These are phyloP conservation scores for Cytospora paraplurivora DNA, from an alignment of 2,329 filamentous ascomycete genomes.

Conservation along the genomic window DNA sequence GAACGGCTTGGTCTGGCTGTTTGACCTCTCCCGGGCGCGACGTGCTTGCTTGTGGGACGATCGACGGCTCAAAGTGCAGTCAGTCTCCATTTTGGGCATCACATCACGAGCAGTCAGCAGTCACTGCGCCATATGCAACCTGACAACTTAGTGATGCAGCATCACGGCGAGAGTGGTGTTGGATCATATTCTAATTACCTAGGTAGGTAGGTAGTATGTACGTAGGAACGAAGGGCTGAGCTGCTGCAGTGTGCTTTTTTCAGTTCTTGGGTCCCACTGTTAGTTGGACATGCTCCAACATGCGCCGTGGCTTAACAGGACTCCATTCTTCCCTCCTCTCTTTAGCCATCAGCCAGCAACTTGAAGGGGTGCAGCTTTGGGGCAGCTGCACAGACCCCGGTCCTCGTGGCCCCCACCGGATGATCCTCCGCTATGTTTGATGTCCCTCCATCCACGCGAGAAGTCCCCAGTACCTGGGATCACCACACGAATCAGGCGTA, in stretches of 20 bases:
- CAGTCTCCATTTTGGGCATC: not conserved
- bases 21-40: not conserved
- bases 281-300: conserved; percentile 13
- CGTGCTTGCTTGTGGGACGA: conserved; percentile 8
- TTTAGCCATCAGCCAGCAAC: conserved; percentile 11
- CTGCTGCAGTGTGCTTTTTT: not conserved
- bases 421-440: conserved; percentile 6
- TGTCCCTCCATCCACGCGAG: not conserved
- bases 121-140: not conserved
- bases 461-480: not conserved
- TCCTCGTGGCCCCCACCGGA: conserved; percentile 15
- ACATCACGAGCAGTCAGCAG: not conserved
- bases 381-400: conserved; percentile 12
- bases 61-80: not conserved
- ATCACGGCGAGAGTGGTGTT: not conserved
- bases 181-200: not conserved
- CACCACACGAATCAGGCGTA: not conserved
- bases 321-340: conserved; percentile 6
- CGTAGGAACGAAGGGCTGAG: not conserved
- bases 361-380: not conserved
- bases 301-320: conserved; percentile 23
- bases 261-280: not conserved
- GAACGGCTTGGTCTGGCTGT: conserved; percentile 13
- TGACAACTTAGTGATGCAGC: not conserved
- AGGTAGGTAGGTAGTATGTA: no score